Base-by-base conservation (phyloP, 129 eudicot species). In the Glebionis coronaria region DNA sequence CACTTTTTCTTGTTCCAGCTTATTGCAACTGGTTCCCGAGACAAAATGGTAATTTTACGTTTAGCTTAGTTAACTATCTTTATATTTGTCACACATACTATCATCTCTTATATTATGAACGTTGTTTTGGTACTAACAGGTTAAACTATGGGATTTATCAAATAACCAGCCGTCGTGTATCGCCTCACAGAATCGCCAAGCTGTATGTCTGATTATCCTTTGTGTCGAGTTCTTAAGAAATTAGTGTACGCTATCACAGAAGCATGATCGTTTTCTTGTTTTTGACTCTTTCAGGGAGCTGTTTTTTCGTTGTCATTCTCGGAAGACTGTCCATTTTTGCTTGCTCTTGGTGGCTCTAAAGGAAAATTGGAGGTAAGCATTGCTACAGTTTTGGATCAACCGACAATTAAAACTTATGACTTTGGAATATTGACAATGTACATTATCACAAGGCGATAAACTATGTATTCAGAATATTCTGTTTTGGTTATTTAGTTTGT, bases 1-100 rank as follows among this genome's bases (percentile, higher is more conserved):
- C 25, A 20, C 28, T 23, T 11, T n/a, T 78, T 55, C 21, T 45
- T 54, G 38, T 79, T 50, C 56, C 79, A 93, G 98, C 85, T 93
- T 73, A 87, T 93, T 69, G 97, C 98, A 59, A 93, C 97, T 56
- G 96, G 95, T 68, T 93, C 98, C 59, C 83, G 68, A 61, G 98
- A 93, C 80, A 88, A 93, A 79, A 88, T 74, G 90, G 98, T 90
- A 83, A 76, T 44, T 56, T 63, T 38, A 44, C n/a, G 13, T 60
- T 20, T 14, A 14, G 18, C 49, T 10, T 16, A 19, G 47, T 13
- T n/a, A n/a, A n/a, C n/a, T n/a, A 46, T 45, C 11, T 56, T 7
- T 56, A 12, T 53, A 19, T 29, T 19, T 4, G 46, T 69, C 63
- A 57, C 51, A 69, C 52, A 58, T 40, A 51, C 15, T 60, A 15